Evolutionary conservation across 805 yeast genomes (phyloP), one percentile per base, ranked within the genome.

Genomic region (Yarrowia sp.): DNA sequence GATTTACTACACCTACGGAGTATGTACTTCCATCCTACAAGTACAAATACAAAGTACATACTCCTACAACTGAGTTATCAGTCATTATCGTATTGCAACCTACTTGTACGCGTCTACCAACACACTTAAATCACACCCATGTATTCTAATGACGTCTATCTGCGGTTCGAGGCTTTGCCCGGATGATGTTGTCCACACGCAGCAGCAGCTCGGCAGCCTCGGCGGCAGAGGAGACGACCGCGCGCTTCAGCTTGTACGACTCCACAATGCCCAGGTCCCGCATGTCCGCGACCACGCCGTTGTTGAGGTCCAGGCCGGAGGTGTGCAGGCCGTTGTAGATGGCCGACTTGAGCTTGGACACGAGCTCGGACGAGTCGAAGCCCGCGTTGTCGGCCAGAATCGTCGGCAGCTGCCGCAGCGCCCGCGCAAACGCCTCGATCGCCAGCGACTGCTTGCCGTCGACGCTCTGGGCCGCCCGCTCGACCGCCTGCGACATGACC

Each of bases 381-480:
- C 99, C 99, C 4, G 99, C 98, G 72, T 94, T 94, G 72, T 94
- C 98, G 49, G 97, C 97, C 67, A 94, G 80, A 65, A 94, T 92
- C 1, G 96, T 90, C 64, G 99, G 99, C 66, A 94, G 80, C 74
- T 91, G 97, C 75, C 97, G 86, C 70, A 94, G 80, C 6, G 98
- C 98, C 65, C 87, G 84, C 18, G 96, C 97, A 77, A 90, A 94
- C 1, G 96, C 86, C 75, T 93, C 98, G 62, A 94, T 85, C 2
- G 99, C 99, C 56, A 94, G 78, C 2, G 97, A 87, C 71, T 88
- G 90, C 78, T 94, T 94, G 68, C 98, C 98, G 31, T 88, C 86
- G 68, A 87, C 92, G 71, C 88, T 90, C 70, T 92, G 96, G 16
- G 97, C 97, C 31, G 84, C 87, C 64, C 86, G 89, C 67, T 92